Conservation (phyloP, 768 basidiomycete species). For the Aureoboletus auriporus region DNA sequence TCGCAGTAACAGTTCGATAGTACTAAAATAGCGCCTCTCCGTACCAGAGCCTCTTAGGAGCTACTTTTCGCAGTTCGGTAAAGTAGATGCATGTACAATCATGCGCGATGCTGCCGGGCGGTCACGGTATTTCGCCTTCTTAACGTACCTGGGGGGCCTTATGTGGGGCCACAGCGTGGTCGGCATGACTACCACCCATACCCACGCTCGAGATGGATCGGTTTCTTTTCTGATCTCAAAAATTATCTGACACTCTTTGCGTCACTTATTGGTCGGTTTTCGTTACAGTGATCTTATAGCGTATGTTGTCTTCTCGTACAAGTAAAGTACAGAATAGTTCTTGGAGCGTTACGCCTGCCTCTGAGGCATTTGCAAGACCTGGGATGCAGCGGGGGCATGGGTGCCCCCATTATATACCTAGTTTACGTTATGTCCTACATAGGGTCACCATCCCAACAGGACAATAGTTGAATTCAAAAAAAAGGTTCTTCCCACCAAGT, state of each 20-base stretch:
- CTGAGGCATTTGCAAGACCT: no score
- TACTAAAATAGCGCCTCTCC: slow-evolving; percentile 34
- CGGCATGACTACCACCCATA: slow-evolving; percentile 85
- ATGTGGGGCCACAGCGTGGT: slow-evolving; percentile 74
- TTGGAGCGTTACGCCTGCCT: no score
- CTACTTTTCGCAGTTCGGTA: slow-evolving; percentile 95
- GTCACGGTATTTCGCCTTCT: slow-evolving; percentile 95
- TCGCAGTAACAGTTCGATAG: slow-evolving; percentile 36
- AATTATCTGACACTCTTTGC: slow-evolving; percentile 3
- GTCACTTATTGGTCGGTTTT: not conserved
- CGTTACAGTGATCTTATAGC: not conserved
- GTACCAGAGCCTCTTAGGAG: slow-evolving; percentile 66
- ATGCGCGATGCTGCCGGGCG: slow-evolving; percentile 96
- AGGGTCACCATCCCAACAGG: no score
- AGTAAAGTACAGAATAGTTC: no score
- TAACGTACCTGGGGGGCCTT: slow-evolving; percentile 67
- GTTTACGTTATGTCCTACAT: no score
- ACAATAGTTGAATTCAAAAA: no score
- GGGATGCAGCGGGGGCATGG: no score
- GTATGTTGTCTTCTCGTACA: no score
- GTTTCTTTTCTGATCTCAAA: slow-evolving; percentile 10
- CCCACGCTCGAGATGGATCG: slow-evolving; percentile 46
- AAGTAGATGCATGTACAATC: slow-evolving; percentile 96
- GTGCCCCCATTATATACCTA: no score
- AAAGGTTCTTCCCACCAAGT: no score